Conservation (phyloP, 176 grass and related monocot species). For the Paspalum notatum region DNA sequence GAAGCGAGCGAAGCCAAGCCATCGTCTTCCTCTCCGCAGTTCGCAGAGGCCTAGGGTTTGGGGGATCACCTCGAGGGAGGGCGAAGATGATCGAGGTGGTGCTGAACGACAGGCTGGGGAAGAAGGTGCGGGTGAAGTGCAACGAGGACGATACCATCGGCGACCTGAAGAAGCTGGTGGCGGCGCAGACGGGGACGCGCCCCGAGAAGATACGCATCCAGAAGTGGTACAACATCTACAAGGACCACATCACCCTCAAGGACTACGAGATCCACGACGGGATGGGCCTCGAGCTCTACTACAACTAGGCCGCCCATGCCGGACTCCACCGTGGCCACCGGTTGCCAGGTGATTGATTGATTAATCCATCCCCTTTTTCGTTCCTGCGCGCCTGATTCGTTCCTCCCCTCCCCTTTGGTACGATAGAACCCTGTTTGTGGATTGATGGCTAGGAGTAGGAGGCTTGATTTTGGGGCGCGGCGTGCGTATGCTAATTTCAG, state of each 20-base stretch:
- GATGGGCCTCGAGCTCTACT: conserved; percentile 99
- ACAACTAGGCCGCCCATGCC: conserved; percentile 59
- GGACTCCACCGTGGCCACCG: neutral
- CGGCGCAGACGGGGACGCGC: conserved; percentile 91
- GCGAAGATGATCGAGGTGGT: conserved; percentile 98
- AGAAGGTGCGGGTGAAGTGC: conserved; percentile 99
- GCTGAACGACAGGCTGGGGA: conserved; percentile 94
- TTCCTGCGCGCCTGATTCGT: too few relatives aligned
- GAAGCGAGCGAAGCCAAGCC: too few relatives aligned
- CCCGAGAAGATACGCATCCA: conserved; percentile 98
- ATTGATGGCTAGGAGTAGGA: neutral
- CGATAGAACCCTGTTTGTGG: neutral
- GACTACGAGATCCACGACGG: conserved; percentile 99
- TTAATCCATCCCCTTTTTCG: neutral
- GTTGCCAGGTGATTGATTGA: neutral
- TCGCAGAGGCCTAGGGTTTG: conserved; percentile 37
- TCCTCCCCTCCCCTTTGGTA: neutral
- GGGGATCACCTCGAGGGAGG: neutral
- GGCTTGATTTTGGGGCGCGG: neutral
- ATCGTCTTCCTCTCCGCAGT: too few relatives aligned
- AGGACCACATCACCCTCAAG: conserved; percentile 99
- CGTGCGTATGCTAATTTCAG: neutral
- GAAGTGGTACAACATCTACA: conserved; percentile 99
- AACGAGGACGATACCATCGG: conserved; percentile 99
- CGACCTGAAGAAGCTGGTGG: conserved; percentile 99